Percentiles rank a stretch among this genome's conserved stretches.
Conservation (phyloP, 2,329 filamentous ascomycete genomes). For the Phialophora macrospora region DNA sequence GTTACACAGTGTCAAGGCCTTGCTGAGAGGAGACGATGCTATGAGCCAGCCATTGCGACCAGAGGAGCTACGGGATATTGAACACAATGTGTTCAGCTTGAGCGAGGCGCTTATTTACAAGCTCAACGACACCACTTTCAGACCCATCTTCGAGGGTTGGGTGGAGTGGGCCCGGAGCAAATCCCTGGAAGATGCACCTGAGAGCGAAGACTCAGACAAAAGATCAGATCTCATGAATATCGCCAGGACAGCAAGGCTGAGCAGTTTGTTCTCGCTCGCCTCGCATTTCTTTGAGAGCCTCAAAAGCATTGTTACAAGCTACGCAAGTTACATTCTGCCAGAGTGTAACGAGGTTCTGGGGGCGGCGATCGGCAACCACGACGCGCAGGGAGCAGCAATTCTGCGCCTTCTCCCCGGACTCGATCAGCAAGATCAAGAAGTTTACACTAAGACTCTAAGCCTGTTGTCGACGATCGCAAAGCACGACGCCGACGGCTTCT, state of each 20-base stretch:
- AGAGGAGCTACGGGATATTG: conserved; percentile 57
- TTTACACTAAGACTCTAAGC: conserved; percentile 34
- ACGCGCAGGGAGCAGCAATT: background rate
- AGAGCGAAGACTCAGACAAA: background rate
- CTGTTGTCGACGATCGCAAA: conserved; percentile 23
- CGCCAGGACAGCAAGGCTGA: conserved; percentile 65
- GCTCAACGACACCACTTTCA: conserved; percentile 90
- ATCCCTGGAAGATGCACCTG: conserved; percentile 8
- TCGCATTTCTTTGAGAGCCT: conserved; percentile 30
- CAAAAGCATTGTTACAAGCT: conserved; percentile 86
- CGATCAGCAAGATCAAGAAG: conserved; percentile 39
- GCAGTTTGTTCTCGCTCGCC: conserved; percentile 49
- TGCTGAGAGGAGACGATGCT: conserved; percentile 40
- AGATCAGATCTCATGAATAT: conserved; percentile 41
- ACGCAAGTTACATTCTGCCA: conserved; percentile 83
- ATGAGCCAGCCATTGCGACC: background rate
- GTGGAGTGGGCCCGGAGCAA: conserved; percentile 73
- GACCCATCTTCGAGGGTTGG: conserved; percentile 85
- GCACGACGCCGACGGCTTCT: conserved; percentile 40
- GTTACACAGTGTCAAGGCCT: conserved; percentile 40
- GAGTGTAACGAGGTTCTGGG: conserved; percentile 69
- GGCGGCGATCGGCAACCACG: background rate
- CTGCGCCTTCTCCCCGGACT: conserved; percentile 36
- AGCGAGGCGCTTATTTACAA: conserved; percentile 93
- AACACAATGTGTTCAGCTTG: conserved; percentile 69